phyloP scores from a whole-genome alignment of 495 filamentous ascomycete genomes.

The Paragyromitra xinjiangensis region DNA sequence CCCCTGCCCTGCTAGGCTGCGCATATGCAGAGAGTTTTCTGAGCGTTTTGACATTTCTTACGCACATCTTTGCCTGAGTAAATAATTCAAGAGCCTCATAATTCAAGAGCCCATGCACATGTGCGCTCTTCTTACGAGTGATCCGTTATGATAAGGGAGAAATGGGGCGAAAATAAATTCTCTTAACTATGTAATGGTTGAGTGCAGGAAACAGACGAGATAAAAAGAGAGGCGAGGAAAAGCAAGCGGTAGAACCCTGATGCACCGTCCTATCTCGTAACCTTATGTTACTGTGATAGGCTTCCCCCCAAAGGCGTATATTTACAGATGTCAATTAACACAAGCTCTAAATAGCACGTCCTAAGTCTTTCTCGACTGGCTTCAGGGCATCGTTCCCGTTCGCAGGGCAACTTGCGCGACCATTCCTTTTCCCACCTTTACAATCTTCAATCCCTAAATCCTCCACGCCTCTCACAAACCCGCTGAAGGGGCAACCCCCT shows the following conservation, averaged over 20 bases:
- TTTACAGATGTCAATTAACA: background rate
- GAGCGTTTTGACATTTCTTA: background rate
- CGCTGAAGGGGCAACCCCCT: slow-evolving; percentile 47
- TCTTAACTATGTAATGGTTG: background rate
- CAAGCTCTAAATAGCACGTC: background rate
- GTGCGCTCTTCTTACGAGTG: background rate
- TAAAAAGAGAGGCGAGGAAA: background rate
- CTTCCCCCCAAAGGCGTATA: background rate
- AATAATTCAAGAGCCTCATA: background rate
- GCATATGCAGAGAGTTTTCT: background rate
- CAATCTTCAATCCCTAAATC: slow-evolving; percentile 31
- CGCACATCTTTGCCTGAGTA: background rate
- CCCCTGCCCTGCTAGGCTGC: background rate
- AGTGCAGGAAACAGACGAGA: background rate
- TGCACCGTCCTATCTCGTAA: background rate
- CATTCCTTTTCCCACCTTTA: slow-evolving; percentile 4
- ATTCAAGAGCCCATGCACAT: background rate
- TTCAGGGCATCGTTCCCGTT: background rate
- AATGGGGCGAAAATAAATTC: background rate
- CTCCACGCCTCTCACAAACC: slow-evolving; percentile 30
- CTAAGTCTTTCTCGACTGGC: slow-evolving; percentile 2
- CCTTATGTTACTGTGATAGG: background rate
- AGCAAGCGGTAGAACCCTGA: background rate
- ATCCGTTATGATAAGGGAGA: background rate
- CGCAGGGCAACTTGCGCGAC: background rate